phyloP scores from a whole-genome alignment of 352 stramenopile species.

The Ophiocytium majus region DNA sequence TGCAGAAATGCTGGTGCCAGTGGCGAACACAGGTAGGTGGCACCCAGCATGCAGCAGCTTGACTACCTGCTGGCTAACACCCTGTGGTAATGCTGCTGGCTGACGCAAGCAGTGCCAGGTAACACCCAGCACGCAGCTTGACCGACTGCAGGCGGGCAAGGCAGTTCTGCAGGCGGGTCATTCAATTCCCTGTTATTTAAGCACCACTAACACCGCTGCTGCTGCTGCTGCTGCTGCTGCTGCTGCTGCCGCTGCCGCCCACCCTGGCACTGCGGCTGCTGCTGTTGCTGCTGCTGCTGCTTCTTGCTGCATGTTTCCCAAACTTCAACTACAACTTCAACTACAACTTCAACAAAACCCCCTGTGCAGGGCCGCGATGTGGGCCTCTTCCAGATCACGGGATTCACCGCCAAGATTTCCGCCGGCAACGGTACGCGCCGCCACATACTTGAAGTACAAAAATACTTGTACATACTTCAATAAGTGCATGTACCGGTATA shows the following conservation, averaged over 20 bases:
- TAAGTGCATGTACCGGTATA: too few species aligned
- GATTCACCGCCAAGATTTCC: not conserved
- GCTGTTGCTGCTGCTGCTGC: not conserved
- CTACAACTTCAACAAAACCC: not conserved
- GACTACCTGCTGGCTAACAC: constrained; percentile 88
- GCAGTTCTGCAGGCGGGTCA: not conserved
- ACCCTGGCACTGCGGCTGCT: not conserved
- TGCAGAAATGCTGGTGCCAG: not conserved
- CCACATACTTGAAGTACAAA: too few species aligned
- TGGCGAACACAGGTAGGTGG: not conserved
- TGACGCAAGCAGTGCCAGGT: not conserved
- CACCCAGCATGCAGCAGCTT: constrained; percentile 89
- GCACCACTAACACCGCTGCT: not conserved
- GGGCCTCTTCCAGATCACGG: not conserved
- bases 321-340: not conserved
- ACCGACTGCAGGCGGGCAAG: constrained; percentile 88
- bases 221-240: not conserved
- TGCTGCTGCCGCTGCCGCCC: not conserved
- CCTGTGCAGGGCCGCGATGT: not conserved
- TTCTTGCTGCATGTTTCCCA: not conserved
- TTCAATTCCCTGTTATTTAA: not conserved
- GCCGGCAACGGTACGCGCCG: not conserved
- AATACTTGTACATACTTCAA: too few species aligned
- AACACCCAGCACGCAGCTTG: constrained; percentile 84
- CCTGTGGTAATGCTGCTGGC: not conserved